phyloP scores from a whole-genome alignment of 768 basidiomycete genomes.

The Daedaleopsis sinensis region DNA sequence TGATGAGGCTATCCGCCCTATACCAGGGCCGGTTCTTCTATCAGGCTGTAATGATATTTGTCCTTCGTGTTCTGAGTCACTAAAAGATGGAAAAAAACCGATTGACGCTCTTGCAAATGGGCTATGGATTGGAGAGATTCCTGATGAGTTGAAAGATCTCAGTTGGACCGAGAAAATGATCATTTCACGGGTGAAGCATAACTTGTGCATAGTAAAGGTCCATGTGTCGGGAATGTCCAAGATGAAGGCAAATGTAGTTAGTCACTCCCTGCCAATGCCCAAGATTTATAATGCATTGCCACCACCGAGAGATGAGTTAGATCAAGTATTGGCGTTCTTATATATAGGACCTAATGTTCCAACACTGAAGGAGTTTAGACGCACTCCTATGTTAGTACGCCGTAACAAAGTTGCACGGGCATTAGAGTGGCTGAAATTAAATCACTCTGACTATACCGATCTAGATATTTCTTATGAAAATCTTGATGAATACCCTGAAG shows the following conservation, averaged over 20 bases:
- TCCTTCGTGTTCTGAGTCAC: not conserved
- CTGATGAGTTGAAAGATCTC: slow-evolving; percentile 29
- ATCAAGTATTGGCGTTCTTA: slow-evolving; percentile 31
- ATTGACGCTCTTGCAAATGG: slow-evolving; percentile 34
- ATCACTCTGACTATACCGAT: slow-evolving; percentile 20
- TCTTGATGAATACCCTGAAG: slow-evolving; percentile 8
- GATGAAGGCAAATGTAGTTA: slow-evolving; percentile 21
- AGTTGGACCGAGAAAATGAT: slow-evolving; percentile 36
- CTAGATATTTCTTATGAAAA: slow-evolving; percentile 13
- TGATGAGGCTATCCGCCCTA: not conserved
- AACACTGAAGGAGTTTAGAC: slow-evolving; percentile 29
- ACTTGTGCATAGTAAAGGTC: slow-evolving; percentile 35
- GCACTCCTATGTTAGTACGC: slow-evolving; percentile 27
- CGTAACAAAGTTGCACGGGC: slow-evolving; percentile 19
- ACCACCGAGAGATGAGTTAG: slow-evolving; percentile 12
- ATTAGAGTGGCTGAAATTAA: slow-evolving; percentile 25
- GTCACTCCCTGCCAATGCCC: slow-evolving; percentile 15
- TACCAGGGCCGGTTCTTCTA: not conserved
- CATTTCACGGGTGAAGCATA: slow-evolving; percentile 32
- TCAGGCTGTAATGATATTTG: not conserved
- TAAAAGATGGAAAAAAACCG: not conserved
- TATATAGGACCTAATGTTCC: slow-evolving; percentile 34
- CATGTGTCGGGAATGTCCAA: slow-evolving; percentile 27
- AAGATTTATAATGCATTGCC: slow-evolving; percentile 19
- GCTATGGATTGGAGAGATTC: slow-evolving; percentile 41